phyloP scores from a whole-genome alignment of 768 basidiomycete genomes.

The Steccherinum ochraceum region DNA sequence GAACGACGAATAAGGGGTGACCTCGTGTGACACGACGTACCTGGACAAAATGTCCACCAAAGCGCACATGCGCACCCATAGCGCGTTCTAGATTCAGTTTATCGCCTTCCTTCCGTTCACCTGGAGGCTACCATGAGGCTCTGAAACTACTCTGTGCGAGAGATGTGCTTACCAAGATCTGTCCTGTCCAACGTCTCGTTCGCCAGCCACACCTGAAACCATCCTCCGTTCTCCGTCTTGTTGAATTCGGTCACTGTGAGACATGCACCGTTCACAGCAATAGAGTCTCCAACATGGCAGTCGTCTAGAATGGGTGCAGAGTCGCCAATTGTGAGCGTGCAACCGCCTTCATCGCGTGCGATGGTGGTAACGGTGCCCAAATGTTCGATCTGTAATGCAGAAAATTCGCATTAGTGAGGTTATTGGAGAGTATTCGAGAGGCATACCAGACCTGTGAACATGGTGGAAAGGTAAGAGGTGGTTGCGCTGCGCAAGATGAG shows the following conservation, averaged over 20 bases:
- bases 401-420: constrained; percentile 10
- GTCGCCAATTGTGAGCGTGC: constrained; percentile 72
- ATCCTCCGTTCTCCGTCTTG: constrained; percentile 52
- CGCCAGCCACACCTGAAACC: constrained; percentile 93
- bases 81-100: constrained; percentile 91
- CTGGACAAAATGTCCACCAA: constrained; percentile 98
- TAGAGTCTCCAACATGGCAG: constrained; percentile 92
- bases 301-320: constrained; percentile 73
- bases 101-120: constrained; percentile 71
- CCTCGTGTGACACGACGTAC: constrained; percentile 38
- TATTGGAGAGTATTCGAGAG: not conserved
- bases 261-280: constrained; percentile 75
- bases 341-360: constrained; percentile 63
- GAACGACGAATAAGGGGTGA: no score
- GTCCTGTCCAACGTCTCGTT: constrained; percentile 92
- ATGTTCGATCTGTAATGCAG: constrained; percentile 71
- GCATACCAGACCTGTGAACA: constrained; percentile 80
- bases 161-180: constrained; percentile 64
- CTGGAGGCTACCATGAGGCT: constrained; percentile 32
- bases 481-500: not conserved
- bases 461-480: constrained; percentile 18
- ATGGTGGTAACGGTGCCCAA: constrained; percentile 69
- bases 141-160: not conserved
- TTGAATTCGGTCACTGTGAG: constrained; percentile 88
- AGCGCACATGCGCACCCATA: constrained; percentile 84